Evolutionary conservation across 176 grass and related monocot genomes (phyloP), one percentile per base, ranked within the genome.

Genomic region (Thinopyrum elongatum): DNA sequence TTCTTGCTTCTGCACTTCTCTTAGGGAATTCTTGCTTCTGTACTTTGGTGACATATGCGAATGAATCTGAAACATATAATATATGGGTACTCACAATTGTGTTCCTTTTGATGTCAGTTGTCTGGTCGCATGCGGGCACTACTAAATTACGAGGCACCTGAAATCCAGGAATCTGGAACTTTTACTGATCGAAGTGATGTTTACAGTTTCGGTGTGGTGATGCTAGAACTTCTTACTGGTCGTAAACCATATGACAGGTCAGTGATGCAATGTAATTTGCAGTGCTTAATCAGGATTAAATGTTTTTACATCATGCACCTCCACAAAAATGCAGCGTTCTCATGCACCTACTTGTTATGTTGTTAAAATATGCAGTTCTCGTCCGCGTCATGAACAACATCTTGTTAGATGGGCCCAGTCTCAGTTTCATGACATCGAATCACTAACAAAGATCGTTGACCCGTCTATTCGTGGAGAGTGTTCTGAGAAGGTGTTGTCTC

Each of bases 191-290:
- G 86, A 84, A 94, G 93, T 58, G 97, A 98, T 80, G 88, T 94
- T 74, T 95, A 98, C 55, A 95, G 93, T 87, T 98, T 98, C 49
- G 97, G 93, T 58, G 88, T 95, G 71, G 90, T 98, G 33, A 88
- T 98, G 97, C 70, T 98, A 83, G 92, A 98, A 80, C 92, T 98
- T 81, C 88, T 98, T 47, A 95, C 94, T 12, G 90, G 94, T 26
- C 92, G 90, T 29, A 93, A 91, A 86, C 90, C 97, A 66, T 88
- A 95, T 84, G 97, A 94, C 79, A 94, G 86, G 97, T 98, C 51
- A 76, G 80, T 78, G 49, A 82, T 68, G 58, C 36, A 77, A 30
- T 62, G 5, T 47, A 87, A 65, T 67, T n/a, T 80, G 30, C 74
- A 79, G 14, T 80, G 36, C 29, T 67, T 76, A 47, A 84, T 80